Percentiles rank a stretch among this genome's conserved stretches.
phyloP scores from a whole-genome alignment of 495 filamentous ascomycete species.

The Penicillium canariense region DNA sequence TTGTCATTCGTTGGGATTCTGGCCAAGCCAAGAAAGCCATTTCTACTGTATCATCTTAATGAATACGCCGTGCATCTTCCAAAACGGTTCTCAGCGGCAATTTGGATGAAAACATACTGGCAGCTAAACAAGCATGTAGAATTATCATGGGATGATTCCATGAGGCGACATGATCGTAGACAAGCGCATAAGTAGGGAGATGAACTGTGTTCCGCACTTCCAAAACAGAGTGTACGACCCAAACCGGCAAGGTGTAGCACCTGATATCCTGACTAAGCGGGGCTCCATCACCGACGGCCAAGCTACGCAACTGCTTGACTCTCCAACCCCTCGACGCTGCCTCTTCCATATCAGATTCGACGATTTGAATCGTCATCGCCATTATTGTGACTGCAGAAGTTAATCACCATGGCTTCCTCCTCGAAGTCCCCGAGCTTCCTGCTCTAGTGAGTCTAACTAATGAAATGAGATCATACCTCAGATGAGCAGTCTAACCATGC shows the following conservation, averaged over 20 bases:
- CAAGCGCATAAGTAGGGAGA: background rate
- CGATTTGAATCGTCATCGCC: background rate
- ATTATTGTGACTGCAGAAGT: background rate
- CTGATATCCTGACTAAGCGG: conserved; percentile 15
- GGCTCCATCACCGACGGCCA: background rate
- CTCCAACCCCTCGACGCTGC: background rate
- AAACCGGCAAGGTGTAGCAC: background rate
- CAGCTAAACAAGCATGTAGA: too few relatives aligned
- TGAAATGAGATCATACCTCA: background rate
- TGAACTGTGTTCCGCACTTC: background rate
- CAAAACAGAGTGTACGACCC: background rate
- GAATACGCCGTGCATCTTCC: too few relatives aligned
- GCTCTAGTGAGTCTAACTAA: conserved; percentile 63
- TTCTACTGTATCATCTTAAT: background rate
- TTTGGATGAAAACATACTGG: too few relatives aligned
- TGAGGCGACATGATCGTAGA: too few relatives aligned
- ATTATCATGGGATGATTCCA: too few relatives aligned
- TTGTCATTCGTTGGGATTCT: background rate
- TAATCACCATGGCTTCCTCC: conserved; percentile 67
- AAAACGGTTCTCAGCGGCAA: too few relatives aligned
- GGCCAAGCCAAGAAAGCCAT: background rate
- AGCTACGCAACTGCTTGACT: conserved; percentile 12
- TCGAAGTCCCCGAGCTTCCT: conserved; percentile 70
- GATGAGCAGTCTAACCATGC: conserved; percentile 17
- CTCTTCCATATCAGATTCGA: background rate